phyloP scores from a whole-genome alignment of 371 early-diverging fungal genomes.

The Dichotomocladium elegans region DNA sequence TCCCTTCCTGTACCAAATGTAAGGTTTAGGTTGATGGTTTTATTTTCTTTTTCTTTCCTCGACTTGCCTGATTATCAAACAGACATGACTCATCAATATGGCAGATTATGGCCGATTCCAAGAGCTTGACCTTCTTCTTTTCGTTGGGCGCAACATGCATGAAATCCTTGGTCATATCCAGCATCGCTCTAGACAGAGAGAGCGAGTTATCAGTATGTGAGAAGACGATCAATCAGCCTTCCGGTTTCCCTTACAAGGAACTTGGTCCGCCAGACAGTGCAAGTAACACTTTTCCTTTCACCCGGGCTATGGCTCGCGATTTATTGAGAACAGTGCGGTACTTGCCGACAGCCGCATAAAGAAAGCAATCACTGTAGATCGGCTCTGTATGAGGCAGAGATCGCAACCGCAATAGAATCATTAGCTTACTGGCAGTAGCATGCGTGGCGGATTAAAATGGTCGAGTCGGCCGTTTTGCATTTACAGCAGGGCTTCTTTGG shows the following conservation, averaged over 20 bases:
- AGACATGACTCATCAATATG: conserved; percentile 72
- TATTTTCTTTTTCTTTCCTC: neutral
- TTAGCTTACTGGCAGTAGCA: conserved; percentile 72
- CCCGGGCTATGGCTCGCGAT: conserved; percentile 32
- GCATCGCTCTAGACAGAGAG: conserved; percentile 45
- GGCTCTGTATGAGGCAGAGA: neutral
- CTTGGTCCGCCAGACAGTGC: conserved; percentile 87
- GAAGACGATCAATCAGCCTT: neutral
- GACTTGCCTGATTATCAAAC: conserved; percentile 37
- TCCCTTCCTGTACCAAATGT: conserved; percentile 10
- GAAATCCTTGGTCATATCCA: conserved; percentile 57
- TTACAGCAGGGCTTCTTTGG: conserved; percentile 56
- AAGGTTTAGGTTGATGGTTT: neutral
- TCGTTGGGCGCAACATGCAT: conserved; percentile 46
- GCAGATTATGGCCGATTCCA: conserved; percentile 58
- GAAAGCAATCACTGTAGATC: conserved; percentile 53
- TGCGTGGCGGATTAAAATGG: conserved; percentile 66
- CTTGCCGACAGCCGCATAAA: conserved; percentile 60
- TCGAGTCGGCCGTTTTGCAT: conserved; percentile 67
- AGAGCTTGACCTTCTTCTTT: conserved; percentile 47
- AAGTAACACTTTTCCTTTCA: conserved; percentile 55
- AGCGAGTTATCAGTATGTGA: neutral
- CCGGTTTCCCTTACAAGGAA: conserved; percentile 55
- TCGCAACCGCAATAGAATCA: too few species aligned
- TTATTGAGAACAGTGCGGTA: conserved; percentile 60